A percentile compares a stretch with the other conserved stretches of the same genome.
Evolutionary conservation across 164 flowering plant species (phyloP).

Genomic region (Cinnamomum chago): DNA sequence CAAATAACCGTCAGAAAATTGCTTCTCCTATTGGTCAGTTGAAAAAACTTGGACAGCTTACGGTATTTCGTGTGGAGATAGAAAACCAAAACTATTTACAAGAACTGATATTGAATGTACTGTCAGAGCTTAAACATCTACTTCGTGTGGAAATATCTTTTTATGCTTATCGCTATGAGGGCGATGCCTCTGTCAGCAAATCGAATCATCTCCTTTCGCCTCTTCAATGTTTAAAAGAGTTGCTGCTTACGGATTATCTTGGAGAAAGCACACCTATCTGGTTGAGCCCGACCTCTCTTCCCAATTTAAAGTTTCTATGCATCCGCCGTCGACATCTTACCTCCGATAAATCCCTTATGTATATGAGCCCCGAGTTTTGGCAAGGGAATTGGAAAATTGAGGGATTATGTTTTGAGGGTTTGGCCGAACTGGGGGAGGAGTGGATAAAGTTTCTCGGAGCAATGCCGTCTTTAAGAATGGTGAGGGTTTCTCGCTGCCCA

Average conservation of each 20-base stretch:
- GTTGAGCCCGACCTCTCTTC: constrained; percentile 1
- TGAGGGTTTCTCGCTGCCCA: too few relatives aligned
- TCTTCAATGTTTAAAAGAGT: neutral
- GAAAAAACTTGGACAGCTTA: neutral
- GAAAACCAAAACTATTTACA: neutral
- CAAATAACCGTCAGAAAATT: neutral
- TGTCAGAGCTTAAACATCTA: neutral
- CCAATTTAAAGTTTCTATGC: neutral
- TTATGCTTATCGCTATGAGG: too few relatives aligned
- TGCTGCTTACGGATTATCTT: neutral
- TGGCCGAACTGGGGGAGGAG: neutral
- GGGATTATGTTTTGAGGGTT: neutral
- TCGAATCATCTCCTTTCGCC: neutral
- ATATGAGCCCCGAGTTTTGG: neutral
- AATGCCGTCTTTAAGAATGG: too few relatives aligned
- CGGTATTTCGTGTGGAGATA: neutral
- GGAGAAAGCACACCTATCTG: neutral
- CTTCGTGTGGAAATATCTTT: neutral
- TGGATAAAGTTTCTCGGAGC: too few relatives aligned
- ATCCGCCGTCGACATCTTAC: too few relatives aligned
- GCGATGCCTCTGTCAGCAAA: neutral
- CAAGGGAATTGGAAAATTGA: neutral
- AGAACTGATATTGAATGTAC: neutral
- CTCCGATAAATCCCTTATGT: too few relatives aligned
- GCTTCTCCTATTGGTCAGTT: neutral